Evolutionary conservation across 805 yeast genomes (phyloP), one percentile per base, ranked within the genome.

Genomic region (Babjeviella inositovora): DNA sequence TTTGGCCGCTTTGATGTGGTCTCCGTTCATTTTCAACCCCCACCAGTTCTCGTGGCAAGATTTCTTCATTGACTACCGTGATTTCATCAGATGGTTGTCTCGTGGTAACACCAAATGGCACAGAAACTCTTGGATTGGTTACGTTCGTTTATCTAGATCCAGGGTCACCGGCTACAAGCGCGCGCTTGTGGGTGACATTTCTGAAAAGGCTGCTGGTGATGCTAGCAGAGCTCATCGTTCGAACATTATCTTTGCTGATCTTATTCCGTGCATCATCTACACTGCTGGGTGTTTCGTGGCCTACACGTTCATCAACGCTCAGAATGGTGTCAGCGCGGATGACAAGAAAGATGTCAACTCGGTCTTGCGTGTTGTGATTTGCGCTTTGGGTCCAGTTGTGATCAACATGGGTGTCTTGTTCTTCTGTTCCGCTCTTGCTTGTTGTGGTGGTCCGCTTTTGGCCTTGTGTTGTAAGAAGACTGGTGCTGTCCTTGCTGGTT

Each of bases 111-210:
- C 70, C 11, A 58, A 57, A 32, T 65, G 66, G 58, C 72, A 68
- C 34, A 45, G 50, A 24, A 67, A 72, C 38, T 80, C 94, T 1
- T 85, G 97, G 97, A 62, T 74, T 25, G 70, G 69, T 3, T 73
- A 59, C 38, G 70, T 70, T 1, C 72, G 92, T 38, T 56, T 66
- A 31, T 64, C 84, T 4, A 69, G 99, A 49, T 81, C 94, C 7
- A 70, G 84, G 39, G 69, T 80, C 35, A 87, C 97, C 15, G 98
- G 99, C 29, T 84, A 69, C 62, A 85, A 84, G 59, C 61, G 79
- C 28, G 70, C 69, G 49, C 47, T 64, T 29, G 62, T 74, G 23
- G 71, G 71, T 12, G 84, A 73, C 35, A 50, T 48, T 15, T 67
- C 82, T 26, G 90, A 75, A 50, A 62, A 64, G 49, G 64, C 73